phyloP scores from a whole-genome alignment of 2,329 filamentous ascomycete genomes.

The Aaosphaeria arxii region DNA sequence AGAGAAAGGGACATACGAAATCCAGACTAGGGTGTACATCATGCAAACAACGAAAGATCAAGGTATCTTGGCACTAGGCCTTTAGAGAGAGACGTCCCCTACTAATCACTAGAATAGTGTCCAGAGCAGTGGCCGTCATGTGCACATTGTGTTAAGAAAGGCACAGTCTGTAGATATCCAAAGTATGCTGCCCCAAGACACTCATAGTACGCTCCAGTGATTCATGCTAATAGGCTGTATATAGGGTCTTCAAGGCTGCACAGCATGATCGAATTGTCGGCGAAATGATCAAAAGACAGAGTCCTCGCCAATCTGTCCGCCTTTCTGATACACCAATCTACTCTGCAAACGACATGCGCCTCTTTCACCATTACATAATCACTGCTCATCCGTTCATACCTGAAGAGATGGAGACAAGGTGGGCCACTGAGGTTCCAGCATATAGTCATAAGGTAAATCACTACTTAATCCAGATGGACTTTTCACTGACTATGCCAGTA shows the following conservation, averaged over 20 bases:
- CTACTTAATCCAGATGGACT: too few species aligned
- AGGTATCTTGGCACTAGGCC: conserved; percentile 45
- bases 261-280: conserved; percentile 12
- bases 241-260: conserved; percentile 8
- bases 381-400: conserved; percentile 34
- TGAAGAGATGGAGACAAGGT: conserved; percentile 9
- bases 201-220: too few species aligned
- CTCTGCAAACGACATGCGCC: conserved; percentile 46
- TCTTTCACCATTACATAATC: conserved; percentile 54
- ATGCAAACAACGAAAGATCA: conserved; percentile 68
- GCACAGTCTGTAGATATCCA: conserved; percentile 31
- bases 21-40: conserved; percentile 64
- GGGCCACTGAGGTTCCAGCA: conserved; percentile 13
- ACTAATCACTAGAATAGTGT: conserved; percentile 17
- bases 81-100: too few species aligned
- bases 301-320: conserved; percentile 10
- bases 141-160: conserved; percentile 35
- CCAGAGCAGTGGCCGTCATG: conserved; percentile 39
- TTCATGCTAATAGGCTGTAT: too few species aligned
- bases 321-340: conserved; percentile 30
- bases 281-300: neutral
- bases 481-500: conserved; percentile 8
- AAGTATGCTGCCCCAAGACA: neutral
- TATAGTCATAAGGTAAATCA: conserved; percentile 8
- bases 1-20: conserved; percentile 56